Base-by-base conservation (phyloP, 2,329 filamentous ascomycete species). In the Phaeoacremonium minimum region DNA sequence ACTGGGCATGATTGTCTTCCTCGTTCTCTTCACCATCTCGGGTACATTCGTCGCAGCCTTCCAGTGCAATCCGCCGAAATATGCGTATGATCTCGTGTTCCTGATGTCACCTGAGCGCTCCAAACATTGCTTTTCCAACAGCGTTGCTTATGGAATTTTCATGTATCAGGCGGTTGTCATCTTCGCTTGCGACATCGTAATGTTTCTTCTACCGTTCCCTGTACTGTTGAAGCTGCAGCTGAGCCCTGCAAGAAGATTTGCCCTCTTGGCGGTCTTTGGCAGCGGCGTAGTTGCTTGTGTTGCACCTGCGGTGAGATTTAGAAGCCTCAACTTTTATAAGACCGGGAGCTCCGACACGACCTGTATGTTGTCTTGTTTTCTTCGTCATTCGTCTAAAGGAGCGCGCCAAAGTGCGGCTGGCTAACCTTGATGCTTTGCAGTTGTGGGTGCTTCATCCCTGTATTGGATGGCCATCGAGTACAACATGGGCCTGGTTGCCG, bases 401-500 rank as follows among this genome's bases (percentile, higher is more conserved):
- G n/a, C 30, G 4, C 6, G 13, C 0, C 11, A 5, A 15, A 20
- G 4, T 1, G 14, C 8, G 7, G 14, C 9, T 6, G 13, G 6
- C 18, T 34, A 20, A 22, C 8, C 14, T n/a, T 18, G 2, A 5
- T 19, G 6, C 19, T 29, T 13, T 22, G 17, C n/a, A 40, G 40
- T 32, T 28, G 40, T n/a, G 15, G 40, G 28, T 11, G 37, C 40
- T 7, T 26, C 38, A n/a, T 40, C 40, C 9, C 22, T 43, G 28
- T 43, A 43, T 32, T 43, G 40, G 40, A 43, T 43, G 37, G 32
- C 33, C 19, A 43, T 43, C 14, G 40, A 43, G 15, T 43, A 43
- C 15, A 43, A 40, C 26, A 30, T 43, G 6, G 40, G 40, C 20
- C 7, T 40, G 33, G 40, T 43, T 12, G 40, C 40, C 12, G 40